Evolutionary conservation across 306 rosid species (phyloP).

Genomic region (Hylodesmum podocarpum): DNA sequence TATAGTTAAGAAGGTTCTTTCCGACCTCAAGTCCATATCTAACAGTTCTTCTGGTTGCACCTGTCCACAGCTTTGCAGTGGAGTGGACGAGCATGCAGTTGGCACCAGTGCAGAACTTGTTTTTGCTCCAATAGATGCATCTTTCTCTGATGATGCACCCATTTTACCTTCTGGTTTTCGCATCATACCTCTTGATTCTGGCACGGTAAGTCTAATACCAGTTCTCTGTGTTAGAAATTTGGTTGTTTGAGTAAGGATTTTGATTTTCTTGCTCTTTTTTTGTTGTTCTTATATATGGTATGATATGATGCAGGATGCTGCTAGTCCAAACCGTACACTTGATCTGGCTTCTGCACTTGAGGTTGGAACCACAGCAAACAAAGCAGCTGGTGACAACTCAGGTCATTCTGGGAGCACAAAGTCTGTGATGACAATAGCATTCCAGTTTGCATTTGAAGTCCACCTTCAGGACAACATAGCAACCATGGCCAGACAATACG

Average conservation of each 20-base stretch:
- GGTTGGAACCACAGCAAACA: slow-evolving; percentile 72
- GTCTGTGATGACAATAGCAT: slow-evolving; percentile 98
- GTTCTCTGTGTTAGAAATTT: background rate
- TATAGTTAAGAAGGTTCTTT: slow-evolving; percentile 5
- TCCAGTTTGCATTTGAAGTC: slow-evolving; percentile 89
- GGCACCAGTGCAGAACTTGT: slow-evolving; percentile 89
- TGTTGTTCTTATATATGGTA: background rate
- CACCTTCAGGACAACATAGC: slow-evolving; percentile 92
- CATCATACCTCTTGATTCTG: slow-evolving; percentile 86
- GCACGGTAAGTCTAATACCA: slow-evolving; percentile 44
- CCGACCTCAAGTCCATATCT: background rate
- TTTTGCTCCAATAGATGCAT: slow-evolving; percentile 98
- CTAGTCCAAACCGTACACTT: slow-evolving; percentile 90
- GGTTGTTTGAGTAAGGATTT: background rate
- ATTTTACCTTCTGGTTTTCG: slow-evolving; percentile 95
- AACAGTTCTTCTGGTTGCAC: slow-evolving; percentile 29
- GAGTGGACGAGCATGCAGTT: slow-evolving; percentile 85
- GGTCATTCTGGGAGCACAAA: slow-evolving; percentile 66
- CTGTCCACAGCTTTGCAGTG: slow-evolving; percentile 74
- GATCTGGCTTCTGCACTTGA: slow-evolving; percentile 99
- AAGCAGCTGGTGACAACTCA: slow-evolving; percentile 59
- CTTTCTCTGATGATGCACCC: slow-evolving; percentile 97
- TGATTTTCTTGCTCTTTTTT: background rate
- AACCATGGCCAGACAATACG: slow-evolving; percentile 88
- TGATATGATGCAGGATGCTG: slow-evolving; percentile 58